Percentiles rank a stretch among this genome's conserved stretches.
Conservation (phyloP, 2,329 filamentous ascomycete genomes). For the Stachybotrys elegans region DNA sequence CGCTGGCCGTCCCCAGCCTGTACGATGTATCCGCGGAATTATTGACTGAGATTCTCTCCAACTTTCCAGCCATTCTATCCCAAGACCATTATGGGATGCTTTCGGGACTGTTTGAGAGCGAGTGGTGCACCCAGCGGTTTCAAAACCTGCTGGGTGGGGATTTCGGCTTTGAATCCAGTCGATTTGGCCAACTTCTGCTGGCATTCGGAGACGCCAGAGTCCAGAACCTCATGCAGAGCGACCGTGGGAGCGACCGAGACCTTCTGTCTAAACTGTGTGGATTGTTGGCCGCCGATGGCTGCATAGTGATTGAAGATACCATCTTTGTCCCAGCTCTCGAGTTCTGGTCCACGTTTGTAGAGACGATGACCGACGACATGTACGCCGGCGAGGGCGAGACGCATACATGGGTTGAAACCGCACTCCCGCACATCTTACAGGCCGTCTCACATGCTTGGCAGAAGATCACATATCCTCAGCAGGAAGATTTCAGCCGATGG, state of each 20-base stretch:
- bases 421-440: slow-evolving; percentile 55
- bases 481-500: slow-evolving; percentile 57
- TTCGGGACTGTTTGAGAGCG: slow-evolving; percentile 53
- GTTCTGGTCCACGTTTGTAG: slow-evolving; percentile 76
- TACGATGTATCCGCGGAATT: slow-evolving; percentile 59
- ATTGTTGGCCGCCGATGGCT: slow-evolving; percentile 60
- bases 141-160: slow-evolving; percentile 52
- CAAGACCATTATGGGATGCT: slow-evolving; percentile 53
- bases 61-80: slow-evolving; percentile 59
- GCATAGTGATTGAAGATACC: slow-evolving; percentile 66
- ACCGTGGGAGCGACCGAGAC: slow-evolving; percentile 43
- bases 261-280: slow-evolving; percentile 57
- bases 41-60: slow-evolving; percentile 59
- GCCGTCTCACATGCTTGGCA: slow-evolving; percentile 62
- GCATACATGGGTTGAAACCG: slow-evolving; percentile 51
- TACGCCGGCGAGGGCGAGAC: slow-evolving; percentile 43
- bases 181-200: slow-evolving; percentile 62
- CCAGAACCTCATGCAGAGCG: slow-evolving; percentile 50
- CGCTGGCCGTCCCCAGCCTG: slow-evolving; percentile 52
- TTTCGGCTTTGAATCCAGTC: slow-evolving; percentile 58
- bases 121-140: slow-evolving; percentile 55
- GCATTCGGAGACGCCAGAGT: slow-evolving; percentile 65
- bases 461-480: slow-evolving; percentile 64
- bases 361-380: slow-evolving; percentile 57
- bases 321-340: slow-evolving; percentile 71